phyloP scores from a whole-genome alignment of 1,139 yeast species.

The Scheffersomyces cryptocercus region DNA sequence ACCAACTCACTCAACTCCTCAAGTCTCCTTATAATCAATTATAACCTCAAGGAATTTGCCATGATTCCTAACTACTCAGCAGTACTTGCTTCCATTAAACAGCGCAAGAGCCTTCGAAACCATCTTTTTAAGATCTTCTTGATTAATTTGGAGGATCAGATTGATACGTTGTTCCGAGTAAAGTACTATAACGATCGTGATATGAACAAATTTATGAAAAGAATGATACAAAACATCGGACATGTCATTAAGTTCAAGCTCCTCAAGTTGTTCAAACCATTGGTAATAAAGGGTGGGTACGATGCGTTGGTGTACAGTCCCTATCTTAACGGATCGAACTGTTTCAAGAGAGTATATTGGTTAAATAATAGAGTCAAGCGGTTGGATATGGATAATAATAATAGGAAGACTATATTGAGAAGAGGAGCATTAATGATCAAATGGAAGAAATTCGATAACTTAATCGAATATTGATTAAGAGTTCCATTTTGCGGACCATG shows the following conservation, averaged over 20 bases:
- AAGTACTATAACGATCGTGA: conserved; percentile 34
- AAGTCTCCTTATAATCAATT: conserved; percentile 23
- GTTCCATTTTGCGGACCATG: no score
- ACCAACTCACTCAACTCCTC: conserved; percentile 11
- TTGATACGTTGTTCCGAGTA: conserved; percentile 38
- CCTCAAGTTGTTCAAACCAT: conserved; percentile 21
- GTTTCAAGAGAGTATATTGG: conserved; percentile 38
- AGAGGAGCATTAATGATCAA: conserved; percentile 5
- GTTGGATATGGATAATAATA: conserved; percentile 4
- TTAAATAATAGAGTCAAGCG: conserved; percentile 15
- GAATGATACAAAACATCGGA: conserved; percentile 25
- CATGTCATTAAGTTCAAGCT: conserved; percentile 29
- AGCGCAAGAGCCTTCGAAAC: conserved; percentile 25
- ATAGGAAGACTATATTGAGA: conserved; percentile 1
- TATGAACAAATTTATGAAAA: conserved; percentile 27
- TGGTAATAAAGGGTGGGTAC: conserved; percentile 9
- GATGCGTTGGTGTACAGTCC: conserved; percentile 35
- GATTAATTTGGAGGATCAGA: conserved; percentile 41
- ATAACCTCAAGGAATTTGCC: conserved; percentile 34
- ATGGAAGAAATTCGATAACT: conserved; percentile 10
- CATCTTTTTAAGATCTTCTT: conserved; percentile 41
- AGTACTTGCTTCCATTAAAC: conserved; percentile 26
- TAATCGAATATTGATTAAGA: conserved; percentile 4
- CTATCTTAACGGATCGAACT: conserved; percentile 17
- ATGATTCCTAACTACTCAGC: conserved; percentile 38